Evolutionary conservation across 2,329 filamentous ascomycete species (phyloP), one percentile per base, ranked within the genome.

Genomic region (Aureobasidium lini): DNA sequence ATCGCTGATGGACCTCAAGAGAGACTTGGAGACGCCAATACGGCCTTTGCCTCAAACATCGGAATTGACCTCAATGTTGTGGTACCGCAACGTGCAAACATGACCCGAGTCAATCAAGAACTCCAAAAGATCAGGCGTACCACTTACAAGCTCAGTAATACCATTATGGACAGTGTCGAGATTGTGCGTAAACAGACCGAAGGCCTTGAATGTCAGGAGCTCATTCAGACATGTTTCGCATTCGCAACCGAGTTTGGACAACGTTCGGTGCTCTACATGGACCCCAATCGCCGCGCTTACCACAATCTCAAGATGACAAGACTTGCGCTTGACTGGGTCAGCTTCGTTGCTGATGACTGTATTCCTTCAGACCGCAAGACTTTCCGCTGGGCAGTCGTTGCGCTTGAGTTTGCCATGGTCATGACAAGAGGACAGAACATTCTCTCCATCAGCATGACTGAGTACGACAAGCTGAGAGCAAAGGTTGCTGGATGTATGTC

Each of bases 161-260:
- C 91, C 6, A 97, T 99, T 74, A 96, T 99, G 90, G 93, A 97
- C 73, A 96, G 91, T 70, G 94, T 99, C 46, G 90, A 95, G 70
- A 90, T 90, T 63, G 94, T 99, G 64, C 84, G 91, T 64, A 86
- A 85, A 65, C 93, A 99, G 73, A 91, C 91, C 1, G 81, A 83
- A 60, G 89, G 87, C 8, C 83, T 93, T 64, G 88, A 94, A 64
- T 96, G 93, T 70, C 91, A 96, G 67, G 94, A 99, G 69, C 83
- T 99, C 32, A 94, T 99, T 64, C 94, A 99, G 73, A 95, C 91
- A 5, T 99, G 93, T 74, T 99, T 97, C 72, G 89, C 95, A 42
- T 99, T 97, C 68, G 94, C 94, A n/a, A 97, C 94, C 0, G 94
- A 99, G 71, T 99, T 99, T 66, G 94, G 94, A 46, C 93, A 96